A percentile compares a stretch with the other conserved stretches of the same genome.
phyloP scores from a whole-genome alignment of 768 basidiomycete species.

The Stropharia rugosoannulata region DNA sequence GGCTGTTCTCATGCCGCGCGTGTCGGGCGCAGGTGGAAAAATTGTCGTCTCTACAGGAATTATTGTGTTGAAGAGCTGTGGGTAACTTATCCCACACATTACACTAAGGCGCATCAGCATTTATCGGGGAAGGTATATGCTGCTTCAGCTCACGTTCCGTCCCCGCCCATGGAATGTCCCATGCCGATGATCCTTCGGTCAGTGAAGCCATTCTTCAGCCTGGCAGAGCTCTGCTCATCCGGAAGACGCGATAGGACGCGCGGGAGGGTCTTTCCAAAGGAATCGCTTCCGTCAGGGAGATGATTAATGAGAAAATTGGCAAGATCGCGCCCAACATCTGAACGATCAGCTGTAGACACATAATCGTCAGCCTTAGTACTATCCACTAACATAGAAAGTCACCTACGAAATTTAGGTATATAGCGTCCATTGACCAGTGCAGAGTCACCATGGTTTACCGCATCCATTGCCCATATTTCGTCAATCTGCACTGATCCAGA shows the following conservation, averaged over 20 bases:
- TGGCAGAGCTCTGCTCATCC: background rate
- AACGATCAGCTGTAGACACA: constrained; percentile 19
- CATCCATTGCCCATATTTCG: constrained; percentile 25
- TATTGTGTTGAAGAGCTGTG: constrained; percentile 18
- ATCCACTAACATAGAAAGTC: background rate
- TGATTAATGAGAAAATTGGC: constrained; percentile 24
- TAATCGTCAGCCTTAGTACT: background rate
- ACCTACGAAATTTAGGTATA: constrained; percentile 22
- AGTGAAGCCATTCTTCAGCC: constrained; percentile 15
- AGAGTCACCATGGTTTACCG: constrained; percentile 25
- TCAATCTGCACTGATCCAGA: constrained; percentile 19
- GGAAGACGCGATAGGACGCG: constrained; percentile 12
- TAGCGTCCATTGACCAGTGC: constrained; percentile 20
- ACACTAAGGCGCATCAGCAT: constrained; percentile 9
- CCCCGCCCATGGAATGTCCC: constrained; percentile 26
- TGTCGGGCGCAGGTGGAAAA: constrained; percentile 12
- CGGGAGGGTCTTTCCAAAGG: constrained; percentile 15
- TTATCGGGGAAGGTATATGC: background rate
- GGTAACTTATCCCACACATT: constrained; percentile 19
- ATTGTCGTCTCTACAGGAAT: constrained; percentile 20
- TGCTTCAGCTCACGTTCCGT: constrained; percentile 16
- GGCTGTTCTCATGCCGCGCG: background rate
- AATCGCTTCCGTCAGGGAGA: constrained; percentile 16
- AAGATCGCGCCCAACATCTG: constrained; percentile 25
- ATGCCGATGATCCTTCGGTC: constrained; percentile 18